A percentile compares a stretch with the other conserved stretches of the same genome.
These are phyloP conservation scores for Trametes pubescens DNA, from an alignment of 1,284 basidiomycete species.

Conservation along the genomic window DNA sequence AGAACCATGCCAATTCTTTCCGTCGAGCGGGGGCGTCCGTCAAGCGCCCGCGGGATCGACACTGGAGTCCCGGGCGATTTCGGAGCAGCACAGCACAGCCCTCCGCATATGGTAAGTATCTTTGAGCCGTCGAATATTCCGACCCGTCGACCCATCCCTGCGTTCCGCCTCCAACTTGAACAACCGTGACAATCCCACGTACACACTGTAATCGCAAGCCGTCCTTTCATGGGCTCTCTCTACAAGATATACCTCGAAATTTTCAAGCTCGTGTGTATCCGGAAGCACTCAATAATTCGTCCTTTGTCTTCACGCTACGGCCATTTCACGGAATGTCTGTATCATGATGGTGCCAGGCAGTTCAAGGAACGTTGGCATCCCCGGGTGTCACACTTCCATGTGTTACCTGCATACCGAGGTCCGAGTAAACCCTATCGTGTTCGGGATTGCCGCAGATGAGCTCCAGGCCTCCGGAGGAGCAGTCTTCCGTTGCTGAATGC, in stretches of 20 bases:
- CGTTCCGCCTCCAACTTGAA: background rate
- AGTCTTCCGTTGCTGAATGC: slow-evolving; percentile 7
- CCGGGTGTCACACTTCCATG: slow-evolving; percentile 12
- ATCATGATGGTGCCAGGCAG: slow-evolving; percentile 9
- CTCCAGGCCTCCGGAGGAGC: background rate
- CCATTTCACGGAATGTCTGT: slow-evolving; percentile 9
- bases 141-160: background rate
- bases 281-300: slow-evolving; percentile 5
- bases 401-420: background rate
- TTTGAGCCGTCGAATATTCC: slow-evolving; percentile 13
- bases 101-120: slow-evolving; percentile 18
- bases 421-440: slow-evolving; percentile 23
- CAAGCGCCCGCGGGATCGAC: slow-evolving; percentile 10
- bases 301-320: slow-evolving; percentile 9
- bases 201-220: too few relatives aligned
- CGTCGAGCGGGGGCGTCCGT: background rate
- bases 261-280: background rate
- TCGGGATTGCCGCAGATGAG: slow-evolving; percentile 1
- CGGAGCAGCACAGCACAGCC: slow-evolving; percentile 4
- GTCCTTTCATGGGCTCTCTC: background rate
- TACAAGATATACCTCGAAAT: background rate
- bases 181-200: too few relatives aligned
- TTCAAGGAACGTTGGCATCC: slow-evolving; percentile 4
- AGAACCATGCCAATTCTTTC: background rate
- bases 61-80: slow-evolving; percentile 8